These are phyloP conservation scores for Hypoxylon sp. DNA, from an alignment of 2,329 filamentous ascomycete genomes.

Conservation along the genomic window DNA sequence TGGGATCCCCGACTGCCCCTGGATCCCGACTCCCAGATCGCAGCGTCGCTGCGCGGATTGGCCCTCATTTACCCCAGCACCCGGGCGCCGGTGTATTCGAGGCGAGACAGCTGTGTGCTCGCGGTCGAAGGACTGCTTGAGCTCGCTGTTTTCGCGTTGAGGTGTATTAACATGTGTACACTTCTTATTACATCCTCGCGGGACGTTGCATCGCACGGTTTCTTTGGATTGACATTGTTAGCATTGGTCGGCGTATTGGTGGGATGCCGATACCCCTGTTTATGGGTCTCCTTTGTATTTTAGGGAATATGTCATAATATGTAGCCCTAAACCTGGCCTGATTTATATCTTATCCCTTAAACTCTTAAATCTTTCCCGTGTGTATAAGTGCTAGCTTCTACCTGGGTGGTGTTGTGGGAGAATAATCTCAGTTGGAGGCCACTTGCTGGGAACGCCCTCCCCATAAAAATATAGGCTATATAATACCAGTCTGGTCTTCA, in stretches of 20 bases:
- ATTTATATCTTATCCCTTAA: neutral
- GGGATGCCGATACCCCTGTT: conserved; percentile 30
- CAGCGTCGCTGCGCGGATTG: conserved; percentile 44
- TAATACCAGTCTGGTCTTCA: neutral
- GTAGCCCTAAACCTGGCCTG: neutral
- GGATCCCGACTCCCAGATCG: conserved; percentile 44
- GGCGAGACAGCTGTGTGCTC: conserved; percentile 45
- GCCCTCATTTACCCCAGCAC: conserved; percentile 47
- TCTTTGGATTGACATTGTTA: conserved; percentile 4
- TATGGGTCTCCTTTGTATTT: conserved; percentile 20
- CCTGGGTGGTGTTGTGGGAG: too few relatives aligned
- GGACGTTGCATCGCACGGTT: conserved; percentile 27
- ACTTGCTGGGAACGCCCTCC: neutral
- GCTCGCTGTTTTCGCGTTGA: conserved; percentile 42
- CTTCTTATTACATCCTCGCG: conserved; percentile 20
- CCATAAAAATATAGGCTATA: neutral
- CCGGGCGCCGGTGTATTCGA: conserved; percentile 37
- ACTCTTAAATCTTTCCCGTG: neutral
- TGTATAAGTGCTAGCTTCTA: neutral
- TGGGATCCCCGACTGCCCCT: conserved; percentile 45
- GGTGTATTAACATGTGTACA: conserved; percentile 31
- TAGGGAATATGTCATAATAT: neutral
- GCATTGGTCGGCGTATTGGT: conserved; percentile 41
- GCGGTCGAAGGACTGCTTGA: conserved; percentile 37
- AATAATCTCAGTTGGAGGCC: neutral